Evolutionary conservation across 768 basidiomycete species (phyloP), one percentile per base, ranked within the genome.

Genomic region (Coprinopsis sp.): DNA sequence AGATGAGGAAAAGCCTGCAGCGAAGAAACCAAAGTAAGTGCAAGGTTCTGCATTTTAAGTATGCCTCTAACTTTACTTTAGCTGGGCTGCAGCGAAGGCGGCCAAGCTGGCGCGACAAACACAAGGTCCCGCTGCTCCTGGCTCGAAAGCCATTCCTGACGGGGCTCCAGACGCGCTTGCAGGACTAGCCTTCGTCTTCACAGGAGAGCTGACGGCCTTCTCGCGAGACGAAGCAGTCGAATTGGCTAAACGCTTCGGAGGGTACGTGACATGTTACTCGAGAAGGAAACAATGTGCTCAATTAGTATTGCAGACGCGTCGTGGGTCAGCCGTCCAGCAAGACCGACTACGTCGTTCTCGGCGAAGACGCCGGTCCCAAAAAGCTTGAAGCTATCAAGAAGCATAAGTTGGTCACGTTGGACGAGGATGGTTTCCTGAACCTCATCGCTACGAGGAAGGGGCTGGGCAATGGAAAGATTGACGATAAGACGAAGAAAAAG

Each of bases 181-280:
- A 0, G 94, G 94, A 0, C 72, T 98, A 19, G 76, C 91, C 0
- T 87, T 99, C 58, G 95, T 99, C 18, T 99, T 99, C 54, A 98
- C 96, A 0, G 96, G 94, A 13, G 95, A 99, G 56, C 66, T 98
- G 37, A 79, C 76, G 37, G 87, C 85, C 49, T 82, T 98, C 53
- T 82, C 90, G 1, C 76, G 96, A 29, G 91, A 97, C 2, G 93
- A 96, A 54, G 85, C 90, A 1, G 61, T 72, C 22, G 92, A 95
- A 55, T 64, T 95, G 5, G 95, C 87, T 0, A 98, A 99, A 64
- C 89, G 93, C 4, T 92, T 82, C 59, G 92, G 92, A 56, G 94
- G 84, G 94, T 92, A 39, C 51, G 89, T 72, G 2, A 28, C 22
- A 44, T 14, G 29, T 10, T 12, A 37, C n/a, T 30, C 33, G 24